Evolutionary conservation across 2,329 filamentous ascomycete genomes (phyloP).

Genomic region (Talaromyces rugulosus): DNA sequence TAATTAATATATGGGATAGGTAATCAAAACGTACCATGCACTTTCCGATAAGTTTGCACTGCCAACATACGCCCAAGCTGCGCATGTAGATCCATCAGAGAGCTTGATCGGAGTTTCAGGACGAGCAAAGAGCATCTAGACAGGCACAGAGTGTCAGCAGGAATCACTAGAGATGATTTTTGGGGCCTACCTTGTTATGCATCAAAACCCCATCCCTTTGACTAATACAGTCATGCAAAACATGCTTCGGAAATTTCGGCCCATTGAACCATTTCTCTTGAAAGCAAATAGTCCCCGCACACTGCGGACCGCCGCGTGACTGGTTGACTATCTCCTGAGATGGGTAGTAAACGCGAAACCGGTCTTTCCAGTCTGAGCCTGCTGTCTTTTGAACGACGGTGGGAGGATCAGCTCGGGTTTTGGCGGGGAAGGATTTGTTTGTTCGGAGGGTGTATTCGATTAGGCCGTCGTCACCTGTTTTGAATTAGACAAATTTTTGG

Average conservation of each 20-base stretch:
- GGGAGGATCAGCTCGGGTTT: constrained; percentile 33
- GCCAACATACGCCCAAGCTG: constrained; percentile 79
- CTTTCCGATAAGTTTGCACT: constrained; percentile 91
- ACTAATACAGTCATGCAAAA: constrained; percentile 74
- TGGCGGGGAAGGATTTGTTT: constrained; percentile 20
- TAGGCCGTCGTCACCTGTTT: constrained; percentile 44
- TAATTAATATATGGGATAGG: not conserved
- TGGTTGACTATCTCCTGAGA: constrained; percentile 62
- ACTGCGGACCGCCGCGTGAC: constrained; percentile 60
- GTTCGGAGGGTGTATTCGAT: constrained; percentile 40
- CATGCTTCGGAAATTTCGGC: constrained; percentile 63
- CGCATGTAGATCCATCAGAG: constrained; percentile 24
- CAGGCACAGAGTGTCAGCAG: not conserved
- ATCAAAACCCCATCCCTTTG: constrained; percentile 68
- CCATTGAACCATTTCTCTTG: constrained; percentile 68
- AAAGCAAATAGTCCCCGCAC: constrained; percentile 79
- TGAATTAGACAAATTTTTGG: not conserved
- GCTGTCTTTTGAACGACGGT: constrained; percentile 31
- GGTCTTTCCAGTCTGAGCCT: constrained; percentile 42
- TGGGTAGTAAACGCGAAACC: constrained; percentile 76
- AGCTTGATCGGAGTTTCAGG: constrained; percentile 21
- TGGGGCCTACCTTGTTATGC: constrained; percentile 71
- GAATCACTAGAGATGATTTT: not conserved
- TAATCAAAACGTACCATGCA: constrained; percentile 66
- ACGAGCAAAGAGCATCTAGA: constrained; percentile 32